Percentiles rank a stretch among this genome's conserved stretches.
These are phyloP conservation scores for Elaeagnus macrophylla DNA, from an alignment of 306 rosid species.

Conservation along the genomic window DNA sequence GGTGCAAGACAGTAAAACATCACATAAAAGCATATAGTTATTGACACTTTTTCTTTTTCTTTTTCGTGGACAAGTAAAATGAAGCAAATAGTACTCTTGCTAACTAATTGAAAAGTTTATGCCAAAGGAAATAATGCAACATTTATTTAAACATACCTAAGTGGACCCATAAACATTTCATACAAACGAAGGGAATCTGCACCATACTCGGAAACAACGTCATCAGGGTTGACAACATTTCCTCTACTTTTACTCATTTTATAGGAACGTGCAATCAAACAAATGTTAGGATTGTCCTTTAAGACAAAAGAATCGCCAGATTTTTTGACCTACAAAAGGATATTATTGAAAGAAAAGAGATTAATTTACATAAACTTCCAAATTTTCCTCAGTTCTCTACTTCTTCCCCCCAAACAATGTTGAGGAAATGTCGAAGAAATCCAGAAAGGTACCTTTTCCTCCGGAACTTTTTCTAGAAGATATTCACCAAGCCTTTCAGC, in stretches of 20 bases:
- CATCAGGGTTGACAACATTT: conserved; percentile 92
- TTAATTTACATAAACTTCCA: not conserved
- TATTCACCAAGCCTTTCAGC: conserved; percentile 39
- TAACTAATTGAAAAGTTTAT: not conserved
- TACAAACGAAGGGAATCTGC: conserved; percentile 95
- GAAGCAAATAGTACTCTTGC: conserved; percentile 1
- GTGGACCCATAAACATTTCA: conserved; percentile 99
- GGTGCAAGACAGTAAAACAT: conserved; percentile 13
- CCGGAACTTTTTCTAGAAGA: conserved; percentile 50
- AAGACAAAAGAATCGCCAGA: conserved; percentile 78
- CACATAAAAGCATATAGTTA: not conserved
- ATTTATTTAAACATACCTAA: conserved; percentile 47
- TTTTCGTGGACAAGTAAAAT: not conserved
- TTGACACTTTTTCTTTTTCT: not conserved
- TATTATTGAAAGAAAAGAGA: not conserved
- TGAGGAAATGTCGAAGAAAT: conserved; percentile 11
- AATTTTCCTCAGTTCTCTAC: not conserved
- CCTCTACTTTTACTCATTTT: conserved; percentile 99
- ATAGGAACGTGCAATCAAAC: conserved; percentile 73
- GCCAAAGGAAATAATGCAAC: conserved; percentile 15
- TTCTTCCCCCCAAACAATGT: not conserved
- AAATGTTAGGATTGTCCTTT: conserved; percentile 69
- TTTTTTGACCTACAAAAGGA: conserved; percentile 49
- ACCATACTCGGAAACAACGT: conserved; percentile 84
- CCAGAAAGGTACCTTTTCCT: conserved; percentile 53